Base-by-base conservation (phyloP, 768 basidiomycete genomes). In the Bullera alba region DNA sequence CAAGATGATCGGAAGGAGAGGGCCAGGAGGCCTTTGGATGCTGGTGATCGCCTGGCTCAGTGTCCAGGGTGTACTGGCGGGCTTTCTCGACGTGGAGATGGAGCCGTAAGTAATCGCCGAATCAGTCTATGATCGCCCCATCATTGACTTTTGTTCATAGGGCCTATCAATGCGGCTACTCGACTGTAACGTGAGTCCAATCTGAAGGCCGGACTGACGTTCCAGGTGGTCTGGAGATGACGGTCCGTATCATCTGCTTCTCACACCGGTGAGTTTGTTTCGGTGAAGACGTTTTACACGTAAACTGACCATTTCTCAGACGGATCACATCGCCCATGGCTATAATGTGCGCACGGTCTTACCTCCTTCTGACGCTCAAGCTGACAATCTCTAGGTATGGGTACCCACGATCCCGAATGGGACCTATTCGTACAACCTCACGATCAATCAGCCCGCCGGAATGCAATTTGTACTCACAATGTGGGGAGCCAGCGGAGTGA, bases 401-500 rank as follows among this genome's bases (percentile, higher is more conserved):
- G 48, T 65, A 7, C 58, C 58, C 17, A 50, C 53, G 19, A 58
- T 68, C 35, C 51, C 58, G 0, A 51, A 42, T 29, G 53, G 42
- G 10, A 47, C 42, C 3, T 58, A 47, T 23, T 45, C 45, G 21
- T 59, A 55, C 35, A 54, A 60, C 22, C 45, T 68, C 3, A 27
- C 56, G 10, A 60, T 68, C 10, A 38, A 44, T 5, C 59, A 63
- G 35, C 66, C 66, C 5, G 52, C 50, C 5, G 63, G 63, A 8
- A 16, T 55, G 25, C 53, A 51, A 27, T 68, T 61, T 25, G 16
- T 68, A 19, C 28, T 65, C 17, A 68, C 66, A 1, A 53, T 68
- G 52, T 68, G 66, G 66, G 66, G 66, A 29, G 41, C 47, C 5
- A 58, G 60, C 23, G 66, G 66, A n/a, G 65, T 68, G 27, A 17